phyloP scores from a whole-genome alignment of 805 yeast species.

The Hanseniaspora taiwanica region DNA sequence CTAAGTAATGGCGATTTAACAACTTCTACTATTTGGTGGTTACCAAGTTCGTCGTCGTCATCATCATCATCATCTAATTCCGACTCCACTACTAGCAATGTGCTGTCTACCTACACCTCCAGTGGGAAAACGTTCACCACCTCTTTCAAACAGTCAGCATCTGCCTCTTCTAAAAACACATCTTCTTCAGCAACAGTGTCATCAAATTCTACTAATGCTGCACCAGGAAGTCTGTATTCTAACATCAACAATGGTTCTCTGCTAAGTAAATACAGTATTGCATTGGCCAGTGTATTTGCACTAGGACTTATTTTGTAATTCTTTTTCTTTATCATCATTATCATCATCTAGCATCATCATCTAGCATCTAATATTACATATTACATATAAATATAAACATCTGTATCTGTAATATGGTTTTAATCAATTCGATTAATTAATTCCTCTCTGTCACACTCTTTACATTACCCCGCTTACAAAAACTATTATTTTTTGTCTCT shows the following conservation, averaged over 20 bases:
- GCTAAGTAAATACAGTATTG: neutral
- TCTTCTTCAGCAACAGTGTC: neutral
- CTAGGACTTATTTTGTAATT: too few relatives aligned
- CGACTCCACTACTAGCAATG: slow-evolving; percentile 1
- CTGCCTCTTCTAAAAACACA: neutral
- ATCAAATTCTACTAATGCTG: neutral
- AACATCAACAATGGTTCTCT: neutral
- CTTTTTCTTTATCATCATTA: too few relatives aligned
- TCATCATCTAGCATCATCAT: too few relatives aligned
- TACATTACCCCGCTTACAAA: too few relatives aligned
- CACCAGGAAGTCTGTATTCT: neutral
- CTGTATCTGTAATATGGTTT: too few relatives aligned
- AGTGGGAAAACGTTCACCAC: neutral
- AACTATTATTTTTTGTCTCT: too few relatives aligned
- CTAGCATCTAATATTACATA: too few relatives aligned
- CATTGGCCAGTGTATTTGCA: too few relatives aligned
- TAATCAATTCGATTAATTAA: too few relatives aligned
- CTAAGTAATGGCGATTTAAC: neutral
- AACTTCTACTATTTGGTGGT: slow-evolving; percentile 4
- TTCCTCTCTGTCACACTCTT: too few relatives aligned
- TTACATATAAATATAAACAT: too few relatives aligned
- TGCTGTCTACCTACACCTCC: slow-evolving; percentile 2
- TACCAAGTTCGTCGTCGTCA: neutral
- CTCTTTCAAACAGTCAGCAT: neutral
- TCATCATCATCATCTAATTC: neutral